phyloP scores from a whole-genome alignment of 352 stramenopile species.

The Phytopythium cucurbitacearum region DNA sequence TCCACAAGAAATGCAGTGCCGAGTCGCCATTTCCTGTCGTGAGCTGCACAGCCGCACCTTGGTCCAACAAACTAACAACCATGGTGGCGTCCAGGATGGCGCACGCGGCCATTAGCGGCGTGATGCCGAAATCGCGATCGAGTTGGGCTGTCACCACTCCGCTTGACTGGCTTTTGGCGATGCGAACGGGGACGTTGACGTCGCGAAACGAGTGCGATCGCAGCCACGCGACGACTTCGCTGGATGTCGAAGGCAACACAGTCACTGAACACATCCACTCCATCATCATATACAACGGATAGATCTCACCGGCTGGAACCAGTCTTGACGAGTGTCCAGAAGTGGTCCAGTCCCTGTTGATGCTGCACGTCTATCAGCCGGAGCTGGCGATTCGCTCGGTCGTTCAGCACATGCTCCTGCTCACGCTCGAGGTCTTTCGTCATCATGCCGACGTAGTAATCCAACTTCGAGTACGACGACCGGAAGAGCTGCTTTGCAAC shows the following conservation, averaged over 20 bases:
- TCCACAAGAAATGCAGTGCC: slow-evolving; percentile 62
- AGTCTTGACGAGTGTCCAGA: slow-evolving; percentile 52
- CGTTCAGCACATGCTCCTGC: slow-evolving; percentile 18
- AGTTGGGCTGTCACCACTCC: slow-evolving; percentile 6
- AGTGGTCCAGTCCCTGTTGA: slow-evolving; percentile 39
- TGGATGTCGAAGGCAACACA: slow-evolving; percentile 14
- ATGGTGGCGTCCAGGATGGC: slow-evolving; percentile 43
- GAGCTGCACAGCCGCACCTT: slow-evolving; percentile 44
- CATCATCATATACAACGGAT: background rate
- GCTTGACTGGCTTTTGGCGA: slow-evolving; percentile 1
- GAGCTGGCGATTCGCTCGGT: slow-evolving; percentile 24
- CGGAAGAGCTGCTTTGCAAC: background rate
- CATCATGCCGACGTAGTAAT: slow-evolving; percentile 45
- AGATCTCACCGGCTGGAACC: slow-evolving; percentile 22
- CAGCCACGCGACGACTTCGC: slow-evolving; percentile 58
- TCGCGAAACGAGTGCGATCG: slow-evolving; percentile 58
- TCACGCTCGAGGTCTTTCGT: slow-evolving; percentile 25
- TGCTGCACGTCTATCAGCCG: slow-evolving; percentile 34
- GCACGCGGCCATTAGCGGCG: slow-evolving; percentile 70
- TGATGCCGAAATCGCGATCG: slow-evolving; percentile 38
- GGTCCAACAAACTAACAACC: slow-evolving; percentile 36
- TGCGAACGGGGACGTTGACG: slow-evolving; percentile 51
- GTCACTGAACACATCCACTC: background rate
- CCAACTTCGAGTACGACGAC: slow-evolving; percentile 35
- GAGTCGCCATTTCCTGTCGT: slow-evolving; percentile 63